Percentiles rank a stretch among this genome's conserved stretches.
Evolutionary conservation across 495 filamentous ascomycete genomes (phyloP).

Genomic region (Daldinia concentrica): DNA sequence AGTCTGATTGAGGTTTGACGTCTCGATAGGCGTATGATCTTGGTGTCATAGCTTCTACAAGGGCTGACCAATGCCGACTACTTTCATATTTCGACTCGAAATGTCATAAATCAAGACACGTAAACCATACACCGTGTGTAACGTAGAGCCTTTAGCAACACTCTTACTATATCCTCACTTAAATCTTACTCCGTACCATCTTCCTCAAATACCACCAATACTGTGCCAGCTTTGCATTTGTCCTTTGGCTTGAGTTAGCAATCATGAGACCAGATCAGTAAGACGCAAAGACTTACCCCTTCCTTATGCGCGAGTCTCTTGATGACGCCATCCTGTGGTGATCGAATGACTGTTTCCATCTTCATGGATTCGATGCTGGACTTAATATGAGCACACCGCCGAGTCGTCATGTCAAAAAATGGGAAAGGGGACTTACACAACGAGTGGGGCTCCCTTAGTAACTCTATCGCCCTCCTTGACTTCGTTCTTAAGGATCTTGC

Average conservation of each 20-base stretch:
- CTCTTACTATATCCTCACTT: not conserved
- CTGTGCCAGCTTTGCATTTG: conserved; percentile 66
- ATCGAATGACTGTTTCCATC: conserved; percentile 98
- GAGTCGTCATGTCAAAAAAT: not conserved
- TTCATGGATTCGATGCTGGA: conserved; percentile 95
- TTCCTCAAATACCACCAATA: conserved; percentile 63
- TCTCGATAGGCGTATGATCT: not conserved
- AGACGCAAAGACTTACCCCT: conserved; percentile 71
- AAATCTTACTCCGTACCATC: conserved; percentile 15
- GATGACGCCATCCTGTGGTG: conserved; percentile 82
- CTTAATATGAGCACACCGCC: conserved; percentile 22
- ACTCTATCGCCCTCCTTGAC: conserved; percentile 82
- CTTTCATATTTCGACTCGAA: not conserved
- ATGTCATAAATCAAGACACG: not conserved
- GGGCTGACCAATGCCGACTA: not conserved
- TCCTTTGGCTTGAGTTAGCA: conserved; percentile 53
- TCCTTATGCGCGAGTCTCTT: conserved; percentile 83
- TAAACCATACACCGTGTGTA: not conserved
- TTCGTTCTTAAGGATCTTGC: conserved; percentile 88
- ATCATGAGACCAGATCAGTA: not conserved
- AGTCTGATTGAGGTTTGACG: not conserved
- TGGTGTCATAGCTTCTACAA: not conserved
- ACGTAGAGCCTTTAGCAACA: not conserved
- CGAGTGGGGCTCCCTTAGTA: conserved; percentile 84
- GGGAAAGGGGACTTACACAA: conserved; percentile 67